Evolutionary conservation across 1,139 yeast species (phyloP).

Genomic region (Pichia sp.): DNA sequence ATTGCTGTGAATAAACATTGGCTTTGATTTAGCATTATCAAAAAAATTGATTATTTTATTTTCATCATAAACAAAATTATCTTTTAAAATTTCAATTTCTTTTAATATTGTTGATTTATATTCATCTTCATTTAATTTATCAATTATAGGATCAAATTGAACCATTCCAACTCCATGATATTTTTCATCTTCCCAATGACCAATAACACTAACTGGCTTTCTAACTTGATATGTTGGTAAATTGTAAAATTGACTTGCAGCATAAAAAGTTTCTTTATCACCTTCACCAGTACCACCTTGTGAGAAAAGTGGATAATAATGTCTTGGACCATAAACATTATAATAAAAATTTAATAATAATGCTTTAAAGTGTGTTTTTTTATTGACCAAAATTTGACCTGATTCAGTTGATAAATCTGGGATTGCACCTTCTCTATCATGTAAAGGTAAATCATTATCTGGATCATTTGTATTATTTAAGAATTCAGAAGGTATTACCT

Average conservation of each 20-base stretch:
- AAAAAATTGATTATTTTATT: constrained; percentile 20
- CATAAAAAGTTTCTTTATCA: constrained; percentile 58
- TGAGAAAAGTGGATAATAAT: constrained; percentile 49
- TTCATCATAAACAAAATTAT: constrained; percentile 13
- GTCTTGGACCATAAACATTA: constrained; percentile 52
- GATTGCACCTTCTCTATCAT: constrained; percentile 51
- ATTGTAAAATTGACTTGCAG: constrained; percentile 47
- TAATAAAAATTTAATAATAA: constrained; percentile 49
- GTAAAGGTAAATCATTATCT: constrained; percentile 31
- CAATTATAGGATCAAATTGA: constrained; percentile 47
- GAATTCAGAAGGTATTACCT: constrained; percentile 20
- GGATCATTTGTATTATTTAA: constrained; percentile 20
- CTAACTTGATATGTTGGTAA: constrained; percentile 49
- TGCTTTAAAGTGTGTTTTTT: constrained; percentile 47
- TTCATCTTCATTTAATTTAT: constrained; percentile 36
- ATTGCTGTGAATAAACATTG: constrained; percentile 39
- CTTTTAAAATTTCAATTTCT: constrained; percentile 13
- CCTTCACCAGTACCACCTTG: constrained; percentile 64
- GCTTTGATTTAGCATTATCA: constrained; percentile 27
- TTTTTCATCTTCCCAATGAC: constrained; percentile 31
- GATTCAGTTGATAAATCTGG: constrained; percentile 62
- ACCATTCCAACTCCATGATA: constrained; percentile 49
- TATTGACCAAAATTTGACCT: constrained; percentile 53
- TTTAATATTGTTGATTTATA: constrained; percentile 8
- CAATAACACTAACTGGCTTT: constrained; percentile 40